Evolutionary conservation across 176 grass and related monocot genomes (phyloP).

Genomic region (Paspalum notatum): DNA sequence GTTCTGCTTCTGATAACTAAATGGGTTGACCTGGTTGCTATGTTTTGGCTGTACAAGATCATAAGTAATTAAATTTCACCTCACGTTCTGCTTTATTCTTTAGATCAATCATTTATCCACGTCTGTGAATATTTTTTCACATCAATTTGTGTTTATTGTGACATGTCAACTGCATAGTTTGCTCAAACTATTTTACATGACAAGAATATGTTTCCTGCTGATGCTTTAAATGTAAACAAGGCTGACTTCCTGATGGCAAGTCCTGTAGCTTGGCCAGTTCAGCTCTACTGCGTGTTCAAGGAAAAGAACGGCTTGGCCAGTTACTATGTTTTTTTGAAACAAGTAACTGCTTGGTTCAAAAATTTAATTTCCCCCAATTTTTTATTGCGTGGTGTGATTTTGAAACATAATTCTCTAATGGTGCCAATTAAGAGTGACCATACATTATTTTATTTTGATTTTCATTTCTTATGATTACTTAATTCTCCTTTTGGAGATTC

Average conservation of each 20-base stretch:
- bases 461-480: neutral
- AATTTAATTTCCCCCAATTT: conserved; percentile 8
- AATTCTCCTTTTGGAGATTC: neutral
- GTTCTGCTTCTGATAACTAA: conserved; percentile 24
- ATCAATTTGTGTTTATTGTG: conserved; percentile 2
- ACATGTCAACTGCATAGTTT: conserved; percentile 20
- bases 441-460: neutral
- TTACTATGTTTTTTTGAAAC: conserved; percentile 13
- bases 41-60: conserved; percentile 15
- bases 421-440: conserved; percentile 10
- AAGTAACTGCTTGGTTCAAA: neutral
- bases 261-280: neutral
- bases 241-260: conserved; percentile 1
- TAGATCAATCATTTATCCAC: neutral
- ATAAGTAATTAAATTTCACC: conserved; percentile 16
- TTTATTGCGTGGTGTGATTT: conserved; percentile 12
- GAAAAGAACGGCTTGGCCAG: neutral
- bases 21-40: conserved; percentile 20
- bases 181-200: conserved; percentile 11
- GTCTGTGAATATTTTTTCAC: conserved; percentile 3
- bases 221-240: conserved; percentile 4
- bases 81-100: neutral
- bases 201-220: conserved; percentile 20
- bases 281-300: too few species aligned
- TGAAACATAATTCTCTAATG: conserved; percentile 16